Evolutionary conservation across 192 early-diverging fungal species (phyloP).

Genomic region (Coemansia sp.): DNA sequence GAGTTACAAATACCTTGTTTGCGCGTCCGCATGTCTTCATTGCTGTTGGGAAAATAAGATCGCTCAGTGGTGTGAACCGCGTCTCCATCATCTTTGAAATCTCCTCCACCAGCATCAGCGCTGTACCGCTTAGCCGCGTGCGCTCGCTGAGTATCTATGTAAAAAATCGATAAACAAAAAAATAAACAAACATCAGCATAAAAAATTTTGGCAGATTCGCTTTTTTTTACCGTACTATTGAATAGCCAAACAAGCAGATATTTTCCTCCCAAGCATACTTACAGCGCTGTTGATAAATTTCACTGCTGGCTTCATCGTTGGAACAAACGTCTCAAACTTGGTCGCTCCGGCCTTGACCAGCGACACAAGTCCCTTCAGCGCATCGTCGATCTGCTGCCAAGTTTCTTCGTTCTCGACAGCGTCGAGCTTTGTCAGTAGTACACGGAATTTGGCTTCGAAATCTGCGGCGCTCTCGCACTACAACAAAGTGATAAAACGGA

Average conservation of each 20-base stretch:
- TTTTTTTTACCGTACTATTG: neutral
- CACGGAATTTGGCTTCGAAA: constrained; percentile 50
- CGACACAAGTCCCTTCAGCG: constrained; percentile 52
- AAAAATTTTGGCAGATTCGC: neutral
- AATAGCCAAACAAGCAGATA: neutral
- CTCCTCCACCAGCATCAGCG: constrained; percentile 62
- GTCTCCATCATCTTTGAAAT: constrained; percentile 62
- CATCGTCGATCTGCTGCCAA: constrained; percentile 65
- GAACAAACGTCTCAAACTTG: constrained; percentile 50
- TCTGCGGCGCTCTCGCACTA: constrained; percentile 53
- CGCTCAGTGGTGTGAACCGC: constrained; percentile 62
- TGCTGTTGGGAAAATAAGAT: constrained; percentile 61
- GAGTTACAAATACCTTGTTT: constrained; percentile 73
- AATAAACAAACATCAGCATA: neutral
- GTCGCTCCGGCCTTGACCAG: constrained; percentile 49
- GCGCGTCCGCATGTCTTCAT: constrained; percentile 68
- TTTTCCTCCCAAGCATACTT: constrained; percentile 14
- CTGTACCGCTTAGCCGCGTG: constrained; percentile 73
- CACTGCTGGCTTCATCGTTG: constrained; percentile 53
- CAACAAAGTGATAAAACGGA: neutral
- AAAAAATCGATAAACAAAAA: neutral
- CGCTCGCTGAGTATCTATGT: constrained; percentile 70
- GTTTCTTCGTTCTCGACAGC: constrained; percentile 67
- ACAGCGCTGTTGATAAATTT: constrained; percentile 57
- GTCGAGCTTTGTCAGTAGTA: constrained; percentile 41